These are phyloP conservation scores for Talaromyces stipitatus DNA, from an alignment of 495 filamentous ascomycete genomes.

Conservation along the genomic window DNA sequence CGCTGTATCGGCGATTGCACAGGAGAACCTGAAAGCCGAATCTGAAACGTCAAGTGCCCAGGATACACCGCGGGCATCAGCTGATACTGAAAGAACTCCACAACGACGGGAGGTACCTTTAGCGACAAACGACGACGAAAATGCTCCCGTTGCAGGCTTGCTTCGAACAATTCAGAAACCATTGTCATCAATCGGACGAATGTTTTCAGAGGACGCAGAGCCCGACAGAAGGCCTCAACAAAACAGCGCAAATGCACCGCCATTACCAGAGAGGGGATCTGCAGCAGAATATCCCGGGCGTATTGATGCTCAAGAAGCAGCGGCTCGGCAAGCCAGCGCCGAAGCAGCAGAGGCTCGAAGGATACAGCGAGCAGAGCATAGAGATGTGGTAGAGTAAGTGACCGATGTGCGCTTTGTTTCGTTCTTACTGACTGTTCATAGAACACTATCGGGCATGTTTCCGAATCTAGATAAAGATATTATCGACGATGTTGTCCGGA, in stretches of 20 bases:
- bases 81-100: slow-evolving; percentile 46
- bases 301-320: slow-evolving; percentile 70
- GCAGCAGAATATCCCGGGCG: slow-evolving; percentile 43
- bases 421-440: slow-evolving; percentile 5
- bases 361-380: slow-evolving; percentile 78
- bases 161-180: slow-evolving; percentile 88
- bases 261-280: slow-evolving; percentile 49
- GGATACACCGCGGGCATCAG: slow-evolving; percentile 45
- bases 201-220: slow-evolving; percentile 77
- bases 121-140: slow-evolving; percentile 52
- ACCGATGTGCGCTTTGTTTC: background rate
- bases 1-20: slow-evolving; percentile 91
- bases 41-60: slow-evolving; percentile 9
- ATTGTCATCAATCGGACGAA: slow-evolving; percentile 89
- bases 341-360: slow-evolving; percentile 84
- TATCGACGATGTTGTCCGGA: slow-evolving; percentile 87
- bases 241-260: slow-evolving; percentile 49
- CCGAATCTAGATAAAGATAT: slow-evolving; percentile 83
- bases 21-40: slow-evolving; percentile 61
- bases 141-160: slow-evolving; percentile 75
- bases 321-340: slow-evolving; percentile 87
- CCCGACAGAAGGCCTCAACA: slow-evolving; percentile 29
- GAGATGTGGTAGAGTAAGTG: slow-evolving; percentile 71
- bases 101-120: slow-evolving; percentile 38
- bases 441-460: slow-evolving; percentile 84